Evolutionary conservation across 1,284 basidiomycete species (phyloP), one percentile per base, ranked within the genome.

Genomic region (Golubevia pallescens): DNA sequence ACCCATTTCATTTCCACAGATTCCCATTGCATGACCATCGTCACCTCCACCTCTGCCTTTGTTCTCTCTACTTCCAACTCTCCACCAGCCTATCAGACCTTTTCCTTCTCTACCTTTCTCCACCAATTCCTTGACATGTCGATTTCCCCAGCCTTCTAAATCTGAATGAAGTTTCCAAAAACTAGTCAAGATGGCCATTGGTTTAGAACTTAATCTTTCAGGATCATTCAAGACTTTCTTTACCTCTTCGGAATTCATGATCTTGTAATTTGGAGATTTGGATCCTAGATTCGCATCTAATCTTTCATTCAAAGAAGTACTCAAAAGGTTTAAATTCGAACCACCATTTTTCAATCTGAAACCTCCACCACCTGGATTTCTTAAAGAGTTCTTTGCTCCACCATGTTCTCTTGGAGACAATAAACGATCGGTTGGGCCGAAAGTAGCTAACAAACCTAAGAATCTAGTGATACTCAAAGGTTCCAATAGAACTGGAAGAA

Each of bases 21-120:
- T 66, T 0, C 76, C 76, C 0, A 67, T 68, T 1, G 75, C 68
- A 4, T 68, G 71, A 7, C 75, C 75, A 23, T 66, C 21, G 32
- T 78, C 76, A 8, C 76, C 72, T 14, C 76, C 76, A 2, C 68
- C 68, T 1, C 60, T 59, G 28, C 55, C 55, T n/a, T 65, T 32
- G 38, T 55, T 65, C 42, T 66, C 62, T 13, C 70, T 62, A 14
- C 66, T 68, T 24, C 76, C 76, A 0, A 75, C 55, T 2, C 71
- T 69, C 76, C 76, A 78, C 76, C 76, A 78, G 1, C 76, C 76
- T 23, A 76, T 71, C n/a, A 78, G 28, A 48, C 53, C 68, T 1
- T 69, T 63, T 48, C 61, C 55, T 61, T 69, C 67, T 60, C 66
- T 70, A 13, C 69, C 69, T 0, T 65, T 62, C 8, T 57, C 62